Percentiles rank a stretch among this genome's conserved stretches.
phyloP scores from a whole-genome alignment of 148 eudicot species.

The Rhododendron ovatum region DNA sequence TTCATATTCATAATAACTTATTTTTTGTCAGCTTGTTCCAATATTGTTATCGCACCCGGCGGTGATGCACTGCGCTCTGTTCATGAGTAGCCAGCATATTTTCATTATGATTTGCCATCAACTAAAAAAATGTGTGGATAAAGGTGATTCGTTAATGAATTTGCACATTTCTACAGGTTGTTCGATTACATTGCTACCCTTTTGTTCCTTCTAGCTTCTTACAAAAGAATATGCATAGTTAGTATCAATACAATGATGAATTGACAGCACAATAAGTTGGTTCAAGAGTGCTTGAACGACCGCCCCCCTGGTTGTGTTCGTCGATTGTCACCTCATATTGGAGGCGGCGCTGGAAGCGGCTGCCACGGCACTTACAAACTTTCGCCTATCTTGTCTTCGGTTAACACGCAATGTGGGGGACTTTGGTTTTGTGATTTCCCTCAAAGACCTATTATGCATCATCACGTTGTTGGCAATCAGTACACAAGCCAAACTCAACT shows the following conservation, averaged over 20 bases:
- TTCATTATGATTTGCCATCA: not conserved
- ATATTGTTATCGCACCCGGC: too few species aligned
- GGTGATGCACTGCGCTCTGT: too few species aligned
- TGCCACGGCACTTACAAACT: slow-evolving; percentile 18
- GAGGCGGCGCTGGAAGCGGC: slow-evolving; percentile 49
- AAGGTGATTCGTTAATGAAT: not conserved
- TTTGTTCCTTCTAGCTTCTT: not conserved
- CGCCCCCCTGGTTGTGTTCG: not conserved
- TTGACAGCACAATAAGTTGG: not conserved
- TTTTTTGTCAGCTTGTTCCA: too few species aligned
- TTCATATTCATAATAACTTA: too few species aligned
- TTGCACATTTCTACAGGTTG: not conserved
- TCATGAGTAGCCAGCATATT: too few species aligned
- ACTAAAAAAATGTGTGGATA: not conserved
- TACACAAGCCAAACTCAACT: not conserved
- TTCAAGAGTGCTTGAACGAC: slow-evolving; percentile 61
- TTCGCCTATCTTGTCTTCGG: slow-evolving; percentile 51
- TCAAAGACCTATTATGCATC: slow-evolving; percentile 44
- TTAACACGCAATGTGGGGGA: slow-evolving; percentile 65
- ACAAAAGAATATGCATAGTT: not conserved
- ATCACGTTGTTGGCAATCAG: not conserved
- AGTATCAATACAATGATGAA: not conserved
- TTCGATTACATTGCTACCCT: not conserved
- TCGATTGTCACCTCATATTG: slow-evolving; percentile 51
- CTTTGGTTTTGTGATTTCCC: slow-evolving; percentile 64